Evolutionary conservation across 2,329 filamentous ascomycete genomes (phyloP).

Genomic region (Penicillium aurantiogriseum): DNA sequence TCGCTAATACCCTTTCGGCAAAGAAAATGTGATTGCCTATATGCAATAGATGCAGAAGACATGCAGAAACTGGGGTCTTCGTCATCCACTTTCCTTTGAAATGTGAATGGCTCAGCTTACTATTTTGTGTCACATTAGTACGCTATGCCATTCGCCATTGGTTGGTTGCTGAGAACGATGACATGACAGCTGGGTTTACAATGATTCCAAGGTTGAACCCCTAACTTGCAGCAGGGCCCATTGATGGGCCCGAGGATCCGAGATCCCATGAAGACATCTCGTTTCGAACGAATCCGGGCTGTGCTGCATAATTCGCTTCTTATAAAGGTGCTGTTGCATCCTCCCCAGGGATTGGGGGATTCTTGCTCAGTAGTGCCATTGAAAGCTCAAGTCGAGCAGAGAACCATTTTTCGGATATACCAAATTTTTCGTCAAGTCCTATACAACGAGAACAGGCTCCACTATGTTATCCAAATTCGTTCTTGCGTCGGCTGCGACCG

Average conservation of each 20-base stretch:
- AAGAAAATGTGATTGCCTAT: conserved; percentile 15
- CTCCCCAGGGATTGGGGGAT: background rate
- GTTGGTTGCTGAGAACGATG: conserved; percentile 12
- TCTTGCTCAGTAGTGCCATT: background rate
- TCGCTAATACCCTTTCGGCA: background rate
- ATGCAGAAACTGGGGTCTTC: conserved; percentile 9
- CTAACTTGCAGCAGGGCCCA: conserved; percentile 2
- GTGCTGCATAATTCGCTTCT: background rate
- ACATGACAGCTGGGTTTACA: conserved; percentile 23
- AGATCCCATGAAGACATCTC: background rate
- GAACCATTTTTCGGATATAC: background rate
- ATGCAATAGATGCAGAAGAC: conserved; percentile 19
- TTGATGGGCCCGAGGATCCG: conserved; percentile 6
- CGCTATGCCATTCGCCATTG: background rate
- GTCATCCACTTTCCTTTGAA: background rate
- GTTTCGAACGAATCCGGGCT: background rate
- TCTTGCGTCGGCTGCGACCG: conserved; percentile 11
- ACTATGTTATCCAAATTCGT: conserved; percentile 20
- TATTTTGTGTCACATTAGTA: background rate
- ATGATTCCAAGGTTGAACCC: conserved; percentile 22
- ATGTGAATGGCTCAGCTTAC: conserved; percentile 3
- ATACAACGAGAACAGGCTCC: background rate
- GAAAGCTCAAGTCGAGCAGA: background rate
- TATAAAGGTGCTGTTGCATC: conserved; percentile 1
- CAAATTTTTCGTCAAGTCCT: background rate